A percentile compares a stretch with the other conserved stretches of the same genome.
Conservation (phyloP, 768 basidiomycete species). For the Cyclocybe aegerita region DNA sequence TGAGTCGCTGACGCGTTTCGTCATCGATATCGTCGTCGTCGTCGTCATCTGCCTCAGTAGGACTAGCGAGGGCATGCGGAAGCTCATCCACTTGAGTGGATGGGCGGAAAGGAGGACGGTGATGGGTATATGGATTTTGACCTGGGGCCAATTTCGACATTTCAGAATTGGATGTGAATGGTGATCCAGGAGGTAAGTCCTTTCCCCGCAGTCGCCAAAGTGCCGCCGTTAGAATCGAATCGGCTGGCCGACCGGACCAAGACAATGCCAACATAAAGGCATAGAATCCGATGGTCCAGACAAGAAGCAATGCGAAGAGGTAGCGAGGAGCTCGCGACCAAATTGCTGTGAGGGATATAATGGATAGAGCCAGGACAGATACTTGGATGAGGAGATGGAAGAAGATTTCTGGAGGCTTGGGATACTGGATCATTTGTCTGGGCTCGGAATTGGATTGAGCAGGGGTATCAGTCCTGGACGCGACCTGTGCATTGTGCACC, state of each 20-base stretch:
- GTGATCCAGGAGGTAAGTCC: slow-evolving; percentile 33
- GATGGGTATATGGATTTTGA: slow-evolving; percentile 66
- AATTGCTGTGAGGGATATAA: slow-evolving; percentile 56
- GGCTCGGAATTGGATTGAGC: slow-evolving; percentile 17
- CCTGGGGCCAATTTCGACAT: background rate
- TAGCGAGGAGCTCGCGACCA: slow-evolving; percentile 55
- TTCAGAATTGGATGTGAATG: slow-evolving; percentile 35
- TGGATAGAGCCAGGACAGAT: slow-evolving; percentile 56
- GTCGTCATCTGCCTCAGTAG: slow-evolving; percentile 55
- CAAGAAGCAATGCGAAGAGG: slow-evolving; percentile 63
- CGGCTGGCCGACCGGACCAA: slow-evolving; percentile 56
- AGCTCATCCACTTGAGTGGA: slow-evolving; percentile 39
- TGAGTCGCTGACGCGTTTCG: slow-evolving; percentile 66
- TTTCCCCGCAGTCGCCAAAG: slow-evolving; percentile 42
- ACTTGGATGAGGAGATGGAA: slow-evolving; percentile 56
- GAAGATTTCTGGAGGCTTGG: slow-evolving; percentile 27
- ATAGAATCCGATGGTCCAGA: slow-evolving; percentile 63
- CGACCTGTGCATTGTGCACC: slow-evolving; percentile 44
- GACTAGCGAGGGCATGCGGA: slow-evolving; percentile 35
- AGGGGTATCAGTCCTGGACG: slow-evolving; percentile 33
- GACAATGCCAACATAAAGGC: slow-evolving; percentile 48
- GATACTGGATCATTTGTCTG: slow-evolving; percentile 19
- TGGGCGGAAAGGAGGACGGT: slow-evolving; percentile 61
- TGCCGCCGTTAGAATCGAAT: slow-evolving; percentile 55
- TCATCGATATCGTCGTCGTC: slow-evolving; percentile 79